Evolutionary conservation across 768 basidiomycete species (phyloP), one percentile per base, ranked within the genome.

Genomic region (Pleurotus platypus): DNA sequence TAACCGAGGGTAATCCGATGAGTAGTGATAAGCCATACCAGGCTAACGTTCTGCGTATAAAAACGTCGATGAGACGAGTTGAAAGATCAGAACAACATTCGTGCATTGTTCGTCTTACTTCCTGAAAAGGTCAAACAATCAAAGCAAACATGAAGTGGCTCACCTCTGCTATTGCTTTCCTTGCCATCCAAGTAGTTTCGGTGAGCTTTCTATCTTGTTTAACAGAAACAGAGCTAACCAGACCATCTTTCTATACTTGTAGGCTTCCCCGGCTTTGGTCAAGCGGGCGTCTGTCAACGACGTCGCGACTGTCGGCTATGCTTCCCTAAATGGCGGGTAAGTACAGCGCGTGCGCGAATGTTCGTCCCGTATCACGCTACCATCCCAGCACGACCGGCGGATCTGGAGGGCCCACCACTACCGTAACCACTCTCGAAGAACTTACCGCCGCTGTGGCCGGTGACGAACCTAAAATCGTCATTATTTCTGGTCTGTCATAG

Each of bases 371-470:
- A 18, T 9, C 4, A 15, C 26, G 16, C 22, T n/a, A 15, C 5
- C 22, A 40, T 24, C 1, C 13, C 46, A 78, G 78, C 16, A 80
- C 78, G 4, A 69, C 72, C n/a, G 78, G 77, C 13, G 78, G 78
- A 27, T 72, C 69, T 35, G 78, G 77, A 35, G 77, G 77, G 8
- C 60, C 75, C 6, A 65, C 69, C 9, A 78, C 75, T 24, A 78
- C 76, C 22, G 78, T 80, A 24, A 68, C 74, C 40, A 72, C 72
- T 26, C 70, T 80, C 26, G 71, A 62, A 46, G 76, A 70, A 8
- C 65, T 79, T 16, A 78, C 74, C 13, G 43, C 69, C 16, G 78
- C 78, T 46, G 75, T 79, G 7, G 55, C 70, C 18, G 77, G 77
- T 11, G 63, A 61, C 60, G 66, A 68, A 16, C 73, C 72, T 58